Evolutionary conservation across 441 rosid genomes (phyloP), one percentile per base, ranked within the genome.

Genomic region (Pelargonium australe): DNA sequence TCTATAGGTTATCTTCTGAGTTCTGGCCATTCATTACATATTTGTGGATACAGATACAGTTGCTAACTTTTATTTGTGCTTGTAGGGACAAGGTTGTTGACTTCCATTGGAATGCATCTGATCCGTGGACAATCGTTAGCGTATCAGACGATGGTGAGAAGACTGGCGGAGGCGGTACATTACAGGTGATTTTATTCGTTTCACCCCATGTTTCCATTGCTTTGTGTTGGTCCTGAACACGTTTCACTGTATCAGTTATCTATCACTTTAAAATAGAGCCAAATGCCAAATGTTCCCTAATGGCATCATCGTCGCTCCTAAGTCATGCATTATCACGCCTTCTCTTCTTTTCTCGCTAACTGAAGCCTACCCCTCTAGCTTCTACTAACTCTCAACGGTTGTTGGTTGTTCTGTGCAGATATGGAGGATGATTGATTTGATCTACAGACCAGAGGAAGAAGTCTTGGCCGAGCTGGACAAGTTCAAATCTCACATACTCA

Each of bases 401-500:
- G 41, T 31, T 57, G 16, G 43, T 60, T 9, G 73, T 19, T 49
- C 3, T 37, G n/a, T 74, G 74, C 87, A 95, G 99, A 89, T 95
- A 84, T 95, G 99, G 99, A 84, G 99, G 28, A 92, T 95, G 99
- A 90, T 85, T 64, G 99, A 95, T 82, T 77, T 95, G 84, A 81
- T 95, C 75, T 95, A 91, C 81, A 79, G 97, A 78, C 97, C 99
- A 0, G 91, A 95, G 70, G 98, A 95, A 49, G 99, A 95, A 80
- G 98, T 95, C 7, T 60, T 95, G 75, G 82, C 85, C 3, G 99
- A 95, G 83, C 86, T 95, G 66, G 98, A 90, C 78, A 95, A 86
- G 82, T 91, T 92, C 87, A 95, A 95, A 83, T 80, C 97, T 0
- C 97, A 92, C 64, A 89, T 95, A 17, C 66, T 90, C 76, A 72